Conservation (phyloP, 2,329 filamentous ascomycete species). For the Cytospora paraplurivora region DNA sequence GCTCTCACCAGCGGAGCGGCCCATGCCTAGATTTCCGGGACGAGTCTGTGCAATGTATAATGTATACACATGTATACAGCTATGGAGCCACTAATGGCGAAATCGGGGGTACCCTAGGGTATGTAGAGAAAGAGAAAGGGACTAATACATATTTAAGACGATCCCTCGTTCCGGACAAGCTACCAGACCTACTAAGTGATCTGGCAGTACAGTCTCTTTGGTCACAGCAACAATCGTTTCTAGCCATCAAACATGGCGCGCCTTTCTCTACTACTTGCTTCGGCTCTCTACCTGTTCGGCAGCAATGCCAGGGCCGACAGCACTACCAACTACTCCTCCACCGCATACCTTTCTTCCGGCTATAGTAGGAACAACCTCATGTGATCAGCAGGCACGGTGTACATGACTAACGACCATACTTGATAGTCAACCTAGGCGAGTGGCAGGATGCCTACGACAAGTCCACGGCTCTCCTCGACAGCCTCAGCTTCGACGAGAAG, state of each 20-base stretch:
- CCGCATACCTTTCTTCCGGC: neutral
- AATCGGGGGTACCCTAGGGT: too few species aligned
- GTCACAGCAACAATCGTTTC: neutral
- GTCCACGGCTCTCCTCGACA: conserved; percentile 1
- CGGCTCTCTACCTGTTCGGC: neutral
- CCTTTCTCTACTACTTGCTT: neutral
- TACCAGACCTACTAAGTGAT: too few species aligned
- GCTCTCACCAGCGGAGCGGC: too few species aligned
- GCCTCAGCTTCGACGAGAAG: conserved; percentile 5
- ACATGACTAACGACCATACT: neutral
- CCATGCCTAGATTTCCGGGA: too few species aligned
- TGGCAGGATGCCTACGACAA: conserved; percentile 9
- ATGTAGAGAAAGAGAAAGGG: too few species aligned
- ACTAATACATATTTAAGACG: too few species aligned
- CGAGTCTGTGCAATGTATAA: too few species aligned
- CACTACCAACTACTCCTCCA: neutral
- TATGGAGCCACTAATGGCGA: too few species aligned
- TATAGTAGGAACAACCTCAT: neutral
- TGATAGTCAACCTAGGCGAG: conserved; percentile 14
- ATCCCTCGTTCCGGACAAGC: too few species aligned
- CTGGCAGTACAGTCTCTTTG: too few species aligned
- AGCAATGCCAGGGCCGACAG: neutral
- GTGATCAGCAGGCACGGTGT: neutral
- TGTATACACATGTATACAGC: too few species aligned
- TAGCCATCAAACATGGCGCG: neutral